Conservation (phyloP, 192 early-diverging fungal species). For the Backusella circina region DNA sequence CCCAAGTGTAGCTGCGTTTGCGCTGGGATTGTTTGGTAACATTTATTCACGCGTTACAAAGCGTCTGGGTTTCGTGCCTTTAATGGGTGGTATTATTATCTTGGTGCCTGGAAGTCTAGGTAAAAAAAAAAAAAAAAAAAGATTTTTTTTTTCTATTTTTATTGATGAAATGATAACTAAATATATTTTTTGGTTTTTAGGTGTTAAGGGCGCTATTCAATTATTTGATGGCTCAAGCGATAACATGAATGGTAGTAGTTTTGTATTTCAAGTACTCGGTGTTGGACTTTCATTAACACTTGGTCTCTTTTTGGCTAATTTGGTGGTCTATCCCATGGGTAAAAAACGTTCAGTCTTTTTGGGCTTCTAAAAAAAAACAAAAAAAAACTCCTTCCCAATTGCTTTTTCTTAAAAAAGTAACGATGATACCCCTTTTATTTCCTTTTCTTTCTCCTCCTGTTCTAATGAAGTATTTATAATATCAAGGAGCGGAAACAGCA, state of each 20-base stretch:
- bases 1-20: constrained; percentile 68
- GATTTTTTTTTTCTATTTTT: constrained; percentile 8
- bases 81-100: constrained; percentile 77
- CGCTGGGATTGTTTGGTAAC: constrained; percentile 77
- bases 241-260: constrained; percentile 24
- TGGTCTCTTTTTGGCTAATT: constrained; percentile 63
- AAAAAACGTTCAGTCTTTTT: constrained; percentile 45
- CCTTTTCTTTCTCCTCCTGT: neutral
- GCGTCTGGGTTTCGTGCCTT: constrained; percentile 72
- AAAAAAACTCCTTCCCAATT: neutral
- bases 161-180: neutral
- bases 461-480: neutral
- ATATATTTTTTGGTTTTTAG: neutral
- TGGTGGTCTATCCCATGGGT: constrained; percentile 56
- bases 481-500: neutral
- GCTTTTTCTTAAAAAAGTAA: neutral
- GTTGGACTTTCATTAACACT: constrained; percentile 65
- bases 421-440: neutral
- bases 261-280: constrained; percentile 47
- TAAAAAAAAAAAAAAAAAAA: too few species aligned
- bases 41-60: constrained; percentile 70
- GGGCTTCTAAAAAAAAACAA: constrained; percentile 44
- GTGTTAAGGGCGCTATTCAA: constrained; percentile 30
- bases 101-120: constrained; percentile 84
- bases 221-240: constrained; percentile 23